A percentile compares a stretch with the other conserved stretches of the same genome.
phyloP scores from a whole-genome alignment of 1,284 basidiomycete genomes.

The Psilocybe mexicana region DNA sequence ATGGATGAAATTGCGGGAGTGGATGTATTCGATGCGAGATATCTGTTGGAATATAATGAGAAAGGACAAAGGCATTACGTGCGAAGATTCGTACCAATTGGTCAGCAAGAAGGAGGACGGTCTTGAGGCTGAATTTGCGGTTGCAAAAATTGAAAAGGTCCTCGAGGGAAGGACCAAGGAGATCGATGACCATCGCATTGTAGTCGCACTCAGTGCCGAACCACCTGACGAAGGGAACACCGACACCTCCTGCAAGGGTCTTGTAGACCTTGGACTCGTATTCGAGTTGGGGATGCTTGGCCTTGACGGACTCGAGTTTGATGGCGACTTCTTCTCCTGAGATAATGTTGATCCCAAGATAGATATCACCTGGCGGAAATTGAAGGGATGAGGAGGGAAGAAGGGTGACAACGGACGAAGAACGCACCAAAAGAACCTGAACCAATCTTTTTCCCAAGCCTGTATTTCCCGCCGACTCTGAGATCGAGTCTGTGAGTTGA shows the following conservation, averaged over 20 bases:
- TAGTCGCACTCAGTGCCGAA: constrained; percentile 99
- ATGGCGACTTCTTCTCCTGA: constrained; percentile 99
- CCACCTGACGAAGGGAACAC: constrained; percentile 97
- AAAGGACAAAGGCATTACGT: constrained; percentile 18
- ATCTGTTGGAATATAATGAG: constrained; percentile 57
- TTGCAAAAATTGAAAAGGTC: constrained; percentile 99
- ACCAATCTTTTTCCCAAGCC: constrained; percentile 99
- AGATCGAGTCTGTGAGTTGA: constrained; percentile 84
- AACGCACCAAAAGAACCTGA: constrained; percentile 94
- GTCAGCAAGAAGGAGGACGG: constrained; percentile 94
- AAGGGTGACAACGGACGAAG: constrained; percentile 12
- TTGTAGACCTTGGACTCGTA: constrained; percentile 98
- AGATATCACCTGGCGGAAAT: constrained; percentile 83
- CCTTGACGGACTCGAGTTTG: constrained; percentile 99
- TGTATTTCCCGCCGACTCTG: constrained; percentile 97
- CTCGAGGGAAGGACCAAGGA: constrained; percentile 95
- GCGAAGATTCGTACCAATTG: constrained; percentile 71
- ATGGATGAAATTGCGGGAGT: constrained; percentile 99
- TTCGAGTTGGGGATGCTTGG: constrained; percentile 99
- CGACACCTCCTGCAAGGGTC: constrained; percentile 96
- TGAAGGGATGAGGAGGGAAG: constrained; percentile 11
- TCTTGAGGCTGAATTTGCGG: constrained; percentile 97
- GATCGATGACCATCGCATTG: constrained; percentile 99
- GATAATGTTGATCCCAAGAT: constrained; percentile 99
- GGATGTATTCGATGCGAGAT: constrained; percentile 98